phyloP scores from a whole-genome alignment of 2,329 filamentous ascomycete species.

The Torrubiella hemipterigena region DNA sequence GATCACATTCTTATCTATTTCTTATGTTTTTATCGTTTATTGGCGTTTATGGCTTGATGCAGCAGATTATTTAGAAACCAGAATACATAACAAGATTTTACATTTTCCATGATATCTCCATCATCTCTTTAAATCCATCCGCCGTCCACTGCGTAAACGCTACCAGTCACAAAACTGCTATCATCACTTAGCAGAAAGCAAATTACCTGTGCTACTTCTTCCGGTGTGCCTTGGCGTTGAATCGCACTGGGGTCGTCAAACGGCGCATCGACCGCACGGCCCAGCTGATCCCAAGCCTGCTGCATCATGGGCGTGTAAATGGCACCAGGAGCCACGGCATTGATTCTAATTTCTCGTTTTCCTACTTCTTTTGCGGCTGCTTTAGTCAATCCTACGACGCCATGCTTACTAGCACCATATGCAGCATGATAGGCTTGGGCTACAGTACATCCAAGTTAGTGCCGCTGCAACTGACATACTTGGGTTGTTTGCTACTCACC shows the following conservation, averaged over 20 bases:
- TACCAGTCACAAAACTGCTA: conserved; percentile 22
- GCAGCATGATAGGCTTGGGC: conserved; percentile 22
- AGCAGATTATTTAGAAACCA: no score
- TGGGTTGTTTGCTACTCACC: conserved; percentile 20
- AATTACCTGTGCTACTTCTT: conserved; percentile 22
- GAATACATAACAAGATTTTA: no score
- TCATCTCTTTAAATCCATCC: conserved; percentile 23
- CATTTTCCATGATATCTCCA: no score
- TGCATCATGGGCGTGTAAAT: conserved; percentile 39
- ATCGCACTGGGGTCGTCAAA: conserved; percentile 30
- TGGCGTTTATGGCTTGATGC: no score
- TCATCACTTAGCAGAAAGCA: conserved; percentile 22
- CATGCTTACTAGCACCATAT: conserved; percentile 27
- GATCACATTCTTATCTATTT: no score
- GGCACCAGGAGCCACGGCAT: conserved; percentile 34
- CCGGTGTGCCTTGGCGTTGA: conserved; percentile 28
- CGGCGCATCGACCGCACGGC: conserved; percentile 20
- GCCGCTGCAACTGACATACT: background rate
- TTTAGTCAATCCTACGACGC: conserved; percentile 22
- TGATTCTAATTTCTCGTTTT: conserved; percentile 28
- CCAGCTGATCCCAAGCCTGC: conserved; percentile 24
- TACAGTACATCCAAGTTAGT: conserved; percentile 1
- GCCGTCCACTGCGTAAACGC: conserved; percentile 32
- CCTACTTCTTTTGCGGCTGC: conserved; percentile 27
- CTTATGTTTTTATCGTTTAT: no score